Percentiles rank a stretch among this genome's conserved stretches.
phyloP scores from a whole-genome alignment of 371 early-diverging fungal species.

The Mucor sp. region DNA sequence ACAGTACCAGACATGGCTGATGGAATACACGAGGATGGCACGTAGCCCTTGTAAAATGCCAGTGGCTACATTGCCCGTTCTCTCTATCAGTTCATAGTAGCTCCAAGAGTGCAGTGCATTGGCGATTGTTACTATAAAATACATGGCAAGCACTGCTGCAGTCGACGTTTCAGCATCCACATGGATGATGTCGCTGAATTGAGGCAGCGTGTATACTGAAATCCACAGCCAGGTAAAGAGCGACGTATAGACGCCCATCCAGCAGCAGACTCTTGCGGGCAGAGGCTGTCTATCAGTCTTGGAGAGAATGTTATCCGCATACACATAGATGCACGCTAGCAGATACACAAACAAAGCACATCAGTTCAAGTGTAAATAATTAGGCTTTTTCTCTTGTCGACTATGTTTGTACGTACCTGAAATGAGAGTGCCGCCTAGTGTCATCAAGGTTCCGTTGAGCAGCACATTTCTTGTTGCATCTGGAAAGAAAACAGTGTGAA shows the following conservation, averaged over 20 bases:
- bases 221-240: constrained; percentile 47
- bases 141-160: constrained; percentile 23
- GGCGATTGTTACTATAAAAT: constrained; percentile 30
- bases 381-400: not conserved
- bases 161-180: constrained; percentile 14
- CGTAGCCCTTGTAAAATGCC: constrained; percentile 74
- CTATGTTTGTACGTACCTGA: constrained; percentile 34
- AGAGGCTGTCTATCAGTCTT: constrained; percentile 41
- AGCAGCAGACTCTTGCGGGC: constrained; percentile 51
- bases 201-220: constrained; percentile 48
- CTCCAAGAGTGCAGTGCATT: constrained; percentile 49
- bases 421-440: constrained; percentile 54
- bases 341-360: not conserved
- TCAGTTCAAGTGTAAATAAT: not conserved
- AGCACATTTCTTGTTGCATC: constrained; percentile 9
- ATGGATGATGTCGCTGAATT: constrained; percentile 35
- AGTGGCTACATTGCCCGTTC: constrained; percentile 59
- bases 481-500: not conserved
- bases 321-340: constrained; percentile 51
- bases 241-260: constrained; percentile 54
- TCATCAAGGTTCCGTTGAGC: constrained; percentile 49
- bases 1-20: constrained; percentile 73
- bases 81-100: constrained; percentile 51
- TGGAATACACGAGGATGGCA: constrained; percentile 71
- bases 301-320: constrained; percentile 54